Base-by-base conservation (phyloP, 2,329 filamentous ascomycete species). In the Xylariaceae sp. region DNA sequence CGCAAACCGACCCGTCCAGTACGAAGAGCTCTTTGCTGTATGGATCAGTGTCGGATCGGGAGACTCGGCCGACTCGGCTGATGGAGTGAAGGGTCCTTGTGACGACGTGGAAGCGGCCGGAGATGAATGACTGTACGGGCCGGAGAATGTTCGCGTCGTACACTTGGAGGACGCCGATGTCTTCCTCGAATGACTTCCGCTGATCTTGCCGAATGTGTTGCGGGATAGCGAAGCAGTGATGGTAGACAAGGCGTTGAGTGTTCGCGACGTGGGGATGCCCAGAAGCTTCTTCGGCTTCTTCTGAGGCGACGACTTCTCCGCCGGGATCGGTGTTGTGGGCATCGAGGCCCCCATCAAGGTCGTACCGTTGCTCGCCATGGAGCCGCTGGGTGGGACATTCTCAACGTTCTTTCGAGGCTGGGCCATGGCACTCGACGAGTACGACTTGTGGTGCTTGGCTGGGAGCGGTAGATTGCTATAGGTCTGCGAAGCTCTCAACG, bases 1-100 rank as follows among this genome's bases (percentile, higher is more conserved):
- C 35, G 69, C 61, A 53, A 82, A 81, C 27, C 80, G 74, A 13
- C 80, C 80, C 9, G 69, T 64, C 80, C 80, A 84, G 56, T 80
- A 83, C 3, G 65, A 57, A 2, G 69, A 66, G 5, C 67, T 59
- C 50, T 73, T 68, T 2, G 70, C 65, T 0, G 54, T 60, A 35
- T 55, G 54, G 11, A 78, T 57, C n/a, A n/a, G n/a, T n/a, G n/a
- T n/a, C n/a, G n/a, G n/a, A 16, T 60, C 41, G 18, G 47, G 51
- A n/a, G 52, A 47, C 24, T 58, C 50, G 21, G 33, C 9, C 15
- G 21, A 21, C 9, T 27, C 36, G 9, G 17, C 32, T 17, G 9
- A 5, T 14, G 31, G 28, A 31, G 11, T 21, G n/a, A 9, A 19
- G 23, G 36, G 39, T 8, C 34, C 31, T 15, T 40, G 37, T 21